A percentile compares a stretch with the other conserved stretches of the same genome.
Conservation (phyloP, 495 filamentous ascomycete species). For the Neurospora sp. region DNA sequence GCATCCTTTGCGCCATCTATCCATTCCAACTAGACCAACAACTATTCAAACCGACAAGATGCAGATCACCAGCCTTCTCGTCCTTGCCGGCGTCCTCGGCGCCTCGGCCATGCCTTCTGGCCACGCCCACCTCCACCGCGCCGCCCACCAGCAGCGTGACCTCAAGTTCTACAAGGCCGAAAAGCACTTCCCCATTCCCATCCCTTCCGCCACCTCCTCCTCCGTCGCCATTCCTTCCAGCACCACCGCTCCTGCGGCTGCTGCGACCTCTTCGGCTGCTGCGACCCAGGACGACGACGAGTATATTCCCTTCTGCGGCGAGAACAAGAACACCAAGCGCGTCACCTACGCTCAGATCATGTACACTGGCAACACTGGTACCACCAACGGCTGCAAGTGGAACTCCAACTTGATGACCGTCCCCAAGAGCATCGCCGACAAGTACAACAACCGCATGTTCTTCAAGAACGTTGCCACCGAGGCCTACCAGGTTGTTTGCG, state of each 20-base stretch:
- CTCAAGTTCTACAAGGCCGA: conserved; percentile 16
- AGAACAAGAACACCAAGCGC: conserved; percentile 18
- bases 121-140: conserved; percentile 24
- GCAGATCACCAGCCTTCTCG: conserved; percentile 18
- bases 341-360: conserved; percentile 24
- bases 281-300: background rate
- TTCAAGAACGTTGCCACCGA: conserved; percentile 22
- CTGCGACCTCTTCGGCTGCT: background rate
- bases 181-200: conserved; percentile 7
- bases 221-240: background rate
- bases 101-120: conserved; percentile 22
- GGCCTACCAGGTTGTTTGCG: conserved; percentile 21
- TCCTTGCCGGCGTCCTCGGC: conserved; percentile 19
- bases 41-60: conserved; percentile 9
- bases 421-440: conserved; percentile 20
- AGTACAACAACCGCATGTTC: conserved; percentile 27
- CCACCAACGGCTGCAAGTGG: conserved; percentile 17
- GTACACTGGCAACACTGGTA: conserved; percentile 27
- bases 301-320: conserved; percentile 19
- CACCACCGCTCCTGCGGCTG: background rate
- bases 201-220: background rate
- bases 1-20: background rate
- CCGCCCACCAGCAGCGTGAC: conserved; percentile 13
- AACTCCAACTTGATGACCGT: conserved; percentile 30
- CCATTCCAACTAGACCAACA: conserved; percentile 2